Percentiles rank a stretch among this genome's conserved stretches.
Evolutionary conservation across 202 grass and related monocot genomes (phyloP).

Genomic region (Thinopyrum obtusiflorum): DNA sequence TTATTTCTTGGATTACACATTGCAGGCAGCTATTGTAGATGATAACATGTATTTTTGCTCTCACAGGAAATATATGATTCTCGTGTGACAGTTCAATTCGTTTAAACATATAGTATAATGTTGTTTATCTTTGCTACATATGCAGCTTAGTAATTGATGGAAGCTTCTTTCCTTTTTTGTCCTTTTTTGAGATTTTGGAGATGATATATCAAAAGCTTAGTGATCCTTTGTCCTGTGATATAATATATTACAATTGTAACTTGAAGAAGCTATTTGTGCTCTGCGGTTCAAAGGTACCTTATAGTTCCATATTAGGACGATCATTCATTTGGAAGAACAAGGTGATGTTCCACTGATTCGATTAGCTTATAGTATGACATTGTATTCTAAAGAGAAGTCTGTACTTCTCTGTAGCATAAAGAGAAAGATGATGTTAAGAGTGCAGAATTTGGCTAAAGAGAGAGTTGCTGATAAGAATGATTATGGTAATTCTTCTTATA

Average conservation of each 20-base stretch:
- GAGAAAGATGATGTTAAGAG: too few species aligned
- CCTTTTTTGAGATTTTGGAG: not conserved
- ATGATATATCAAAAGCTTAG: not conserved
- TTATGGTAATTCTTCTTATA: too few species aligned
- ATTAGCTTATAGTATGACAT: not conserved
- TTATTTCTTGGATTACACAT: slow-evolving; percentile 5
- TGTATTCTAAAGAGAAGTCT: not conserved
- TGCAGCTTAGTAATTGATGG: not conserved
- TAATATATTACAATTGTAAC: not conserved
- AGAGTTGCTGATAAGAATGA: too few species aligned
- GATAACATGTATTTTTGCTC: slow-evolving; percentile 19
- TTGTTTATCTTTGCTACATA: not conserved
- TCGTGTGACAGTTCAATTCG: slow-evolving; percentile 21
- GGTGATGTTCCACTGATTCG: not conserved
- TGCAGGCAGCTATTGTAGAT: slow-evolving; percentile 2
- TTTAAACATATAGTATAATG: not conserved
- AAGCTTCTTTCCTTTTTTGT: not conserved
- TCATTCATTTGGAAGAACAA: not conserved
- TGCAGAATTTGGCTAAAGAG: too few species aligned
- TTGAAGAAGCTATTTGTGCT: not conserved
- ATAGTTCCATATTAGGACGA: not conserved
- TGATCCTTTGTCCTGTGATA: not conserved
- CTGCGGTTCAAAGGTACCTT: not conserved
- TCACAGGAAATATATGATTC: not conserved
- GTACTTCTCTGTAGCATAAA: not conserved